These are phyloP conservation scores for Groenewaldozyma salmanticensis DNA, from an alignment of 805 yeast species.

Conservation along the genomic window DNA sequence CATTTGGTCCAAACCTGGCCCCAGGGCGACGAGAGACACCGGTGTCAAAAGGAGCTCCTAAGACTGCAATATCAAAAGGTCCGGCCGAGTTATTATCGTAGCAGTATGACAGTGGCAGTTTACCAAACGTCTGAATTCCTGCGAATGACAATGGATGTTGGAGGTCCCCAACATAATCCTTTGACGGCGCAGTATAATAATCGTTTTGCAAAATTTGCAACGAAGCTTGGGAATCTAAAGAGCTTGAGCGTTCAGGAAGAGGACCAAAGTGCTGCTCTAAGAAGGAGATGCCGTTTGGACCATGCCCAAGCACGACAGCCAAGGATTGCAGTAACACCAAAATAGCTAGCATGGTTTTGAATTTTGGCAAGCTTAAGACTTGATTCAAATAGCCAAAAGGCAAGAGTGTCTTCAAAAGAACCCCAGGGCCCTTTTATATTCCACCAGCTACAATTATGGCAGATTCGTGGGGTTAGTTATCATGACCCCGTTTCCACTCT, in stretches of 20 bases:
- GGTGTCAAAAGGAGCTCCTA: conserved; percentile 79
- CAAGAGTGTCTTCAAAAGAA: too few species aligned
- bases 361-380: too few species aligned
- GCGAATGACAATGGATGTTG: conserved; percentile 12
- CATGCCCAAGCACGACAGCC: not conserved
- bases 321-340: too few species aligned
- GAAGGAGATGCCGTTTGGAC: not conserved
- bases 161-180: conserved; percentile 5
- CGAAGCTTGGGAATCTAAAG: not conserved
- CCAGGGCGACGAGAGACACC: conserved; percentile 72
- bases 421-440: too few species aligned
- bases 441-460: too few species aligned
- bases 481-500: too few species aligned
- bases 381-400: too few species aligned
- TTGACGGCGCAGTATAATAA: conserved; percentile 2
- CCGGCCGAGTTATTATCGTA: conserved; percentile 31
- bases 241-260: not conserved
- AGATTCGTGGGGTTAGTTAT: too few species aligned
- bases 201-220: not conserved
- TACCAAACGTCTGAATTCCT: conserved; percentile 48
- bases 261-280: conserved; percentile 6
- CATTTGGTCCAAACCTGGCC: conserved; percentile 66
- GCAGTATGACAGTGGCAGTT: conserved; percentile 51
- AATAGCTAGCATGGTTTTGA: too few species aligned
- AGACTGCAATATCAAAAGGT: conserved; percentile 54